Percentiles rank a stretch among this genome's conserved stretches.
These are phyloP conservation scores for Austroboletus niveus DNA, from an alignment of 1,284 basidiomycete species.

Conservation along the genomic window DNA sequence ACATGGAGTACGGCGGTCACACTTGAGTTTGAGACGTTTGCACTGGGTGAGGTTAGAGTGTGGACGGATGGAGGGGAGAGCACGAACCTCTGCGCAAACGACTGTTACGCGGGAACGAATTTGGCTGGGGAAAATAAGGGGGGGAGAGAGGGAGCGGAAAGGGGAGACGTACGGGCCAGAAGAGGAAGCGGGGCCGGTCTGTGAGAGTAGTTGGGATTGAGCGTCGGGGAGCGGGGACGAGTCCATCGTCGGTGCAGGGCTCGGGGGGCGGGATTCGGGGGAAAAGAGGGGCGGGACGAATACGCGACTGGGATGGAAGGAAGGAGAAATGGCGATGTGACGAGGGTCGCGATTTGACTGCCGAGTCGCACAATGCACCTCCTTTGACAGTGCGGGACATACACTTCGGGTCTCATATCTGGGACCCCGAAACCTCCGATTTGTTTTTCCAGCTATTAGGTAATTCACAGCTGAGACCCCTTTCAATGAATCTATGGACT, in stretches of 20 bases:
- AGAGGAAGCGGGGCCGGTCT: conserved; percentile 14
- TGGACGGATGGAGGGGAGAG: conserved; percentile 16
- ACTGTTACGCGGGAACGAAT: conserved; percentile 78
- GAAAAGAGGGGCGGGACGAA: not conserved
- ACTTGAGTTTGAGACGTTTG: conserved; percentile 80
- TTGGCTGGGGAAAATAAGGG: conserved; percentile 46
- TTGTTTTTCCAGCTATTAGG: conserved; percentile 11
- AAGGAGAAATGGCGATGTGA: not conserved
- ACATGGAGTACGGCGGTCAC: conserved; percentile 73
- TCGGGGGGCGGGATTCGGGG: not conserved
- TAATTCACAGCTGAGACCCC: conserved; percentile 8
- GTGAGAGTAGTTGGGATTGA: conserved; percentile 17
- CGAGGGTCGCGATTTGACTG: conserved; percentile 11
- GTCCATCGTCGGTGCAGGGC: conserved; percentile 13
- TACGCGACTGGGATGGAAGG: not conserved
- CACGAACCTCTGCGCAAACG: conserved; percentile 72
- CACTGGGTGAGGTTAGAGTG: conserved; percentile 45
- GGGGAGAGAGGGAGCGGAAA: not conserved
- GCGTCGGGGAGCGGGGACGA: conserved; percentile 15
- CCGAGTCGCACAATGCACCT: conserved; percentile 22
- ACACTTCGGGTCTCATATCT: conserved; percentile 14
- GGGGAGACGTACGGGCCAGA: conserved; percentile 30
- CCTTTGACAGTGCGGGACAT: conserved; percentile 11
- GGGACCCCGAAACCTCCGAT: conserved; percentile 14
- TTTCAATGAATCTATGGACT: not conserved